Evolutionary conservation across 2,329 filamentous ascomycete species (phyloP), one percentile per base, ranked within the genome.

Genomic region (Leptodontidium sp.): DNA sequence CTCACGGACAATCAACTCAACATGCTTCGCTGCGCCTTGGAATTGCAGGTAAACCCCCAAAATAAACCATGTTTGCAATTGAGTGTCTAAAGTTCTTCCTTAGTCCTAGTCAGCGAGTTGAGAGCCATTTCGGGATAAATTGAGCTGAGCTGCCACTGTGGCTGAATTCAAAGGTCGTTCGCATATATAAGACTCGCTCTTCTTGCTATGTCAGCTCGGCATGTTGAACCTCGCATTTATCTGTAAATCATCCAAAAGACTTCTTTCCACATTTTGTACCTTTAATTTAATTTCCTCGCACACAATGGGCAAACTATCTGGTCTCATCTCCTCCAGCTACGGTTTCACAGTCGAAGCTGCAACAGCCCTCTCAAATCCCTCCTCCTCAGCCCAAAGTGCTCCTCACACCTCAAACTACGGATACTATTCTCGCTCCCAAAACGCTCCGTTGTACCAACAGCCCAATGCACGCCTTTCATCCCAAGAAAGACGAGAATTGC

Each of bases 311-410:
- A 57, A 38, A 38, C 6, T 57, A 57, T 38, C 29, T 2, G 53
- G 53, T 11, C 53, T 57, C 7, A 57, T 57, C 32, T 57, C 53
- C 15, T 38, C 53, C 9, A 21, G 14, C 15, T 57, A 57, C 15
- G 53, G 53, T 15, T 57, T 57, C 53, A 57, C 53, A n/a, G 53
- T 38, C 29, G 53, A 57, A 57, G 53, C 53, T 5, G 53, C 53
- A n/a, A 57, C 14, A 8, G 53, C 53, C 4, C 29, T 57, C 2
- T 35, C 53, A 57, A 29, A 57, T 8, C 29, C 53, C 12, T 12
- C 49, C 4, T 4, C 53, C 15, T 1, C 9, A 4, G 32, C 53
- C 1, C 53, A 57, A 21, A 57, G 32, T 21, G 32, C 53, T 21
- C 53, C 29, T 11, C 53, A 57, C 9, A 57, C 32, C 15, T 57